Conservation (phyloP, 2,329 filamentous ascomycete species). For the Elsinoe perseae region DNA sequence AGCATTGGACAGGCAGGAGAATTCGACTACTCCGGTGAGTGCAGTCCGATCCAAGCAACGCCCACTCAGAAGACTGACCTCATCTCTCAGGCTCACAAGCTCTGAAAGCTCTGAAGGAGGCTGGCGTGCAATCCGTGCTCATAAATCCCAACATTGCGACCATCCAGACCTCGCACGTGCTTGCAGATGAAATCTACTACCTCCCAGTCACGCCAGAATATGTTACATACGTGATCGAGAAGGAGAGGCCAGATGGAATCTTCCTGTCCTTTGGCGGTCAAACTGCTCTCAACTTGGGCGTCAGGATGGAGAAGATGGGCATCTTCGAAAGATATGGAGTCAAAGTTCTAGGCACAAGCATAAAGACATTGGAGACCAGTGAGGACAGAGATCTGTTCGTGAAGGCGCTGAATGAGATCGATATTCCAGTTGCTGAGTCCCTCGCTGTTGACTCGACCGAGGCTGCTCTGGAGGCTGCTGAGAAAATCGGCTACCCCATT, state of each 20-base stretch:
- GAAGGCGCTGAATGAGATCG: conserved; percentile 90
- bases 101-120: conserved; percentile 93
- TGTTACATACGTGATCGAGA: conserved; percentile 93
- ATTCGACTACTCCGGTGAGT: conserved; percentile 94
- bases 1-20: conserved; percentile 97
- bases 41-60: too few species aligned
- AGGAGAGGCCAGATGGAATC: conserved; percentile 91
- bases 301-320: conserved; percentile 93
- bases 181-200: conserved; percentile 97
- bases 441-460: conserved; percentile 88
- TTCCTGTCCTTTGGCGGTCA: conserved; percentile 96
- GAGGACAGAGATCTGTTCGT: conserved; percentile 96
- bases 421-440: conserved; percentile 95
- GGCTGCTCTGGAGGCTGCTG: conserved; percentile 80
- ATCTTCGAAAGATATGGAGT: conserved; percentile 93
- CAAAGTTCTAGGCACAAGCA: conserved; percentile 89
- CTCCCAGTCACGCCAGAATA: conserved; percentile 96
- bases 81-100: conserved; percentile 71
- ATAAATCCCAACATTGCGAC: conserved; percentile 99
- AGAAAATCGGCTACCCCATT: conserved; percentile 87
- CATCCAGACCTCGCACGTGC: conserved; percentile 92
- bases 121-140: conserved; percentile 80
- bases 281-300: conserved; percentile 92
- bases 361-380: conserved; percentile 86
- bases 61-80: background rate